phyloP scores from a whole-genome alignment of 768 basidiomycete genomes.

The Lactarius tabidus region DNA sequence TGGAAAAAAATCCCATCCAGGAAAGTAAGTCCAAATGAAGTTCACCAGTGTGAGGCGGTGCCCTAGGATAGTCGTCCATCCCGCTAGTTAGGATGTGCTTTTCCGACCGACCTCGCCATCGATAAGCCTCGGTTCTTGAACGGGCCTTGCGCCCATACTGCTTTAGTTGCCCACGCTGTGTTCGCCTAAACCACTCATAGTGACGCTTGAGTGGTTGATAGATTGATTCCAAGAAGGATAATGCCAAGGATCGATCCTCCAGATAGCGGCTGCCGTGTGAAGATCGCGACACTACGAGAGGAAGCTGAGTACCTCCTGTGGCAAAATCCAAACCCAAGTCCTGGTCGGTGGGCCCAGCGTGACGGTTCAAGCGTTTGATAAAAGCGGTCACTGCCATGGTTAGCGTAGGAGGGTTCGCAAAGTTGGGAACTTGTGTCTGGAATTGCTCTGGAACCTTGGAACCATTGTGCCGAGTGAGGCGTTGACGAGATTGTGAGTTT shows the following conservation, averaged over 20 bases:
- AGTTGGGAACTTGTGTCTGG: constrained; percentile 88
- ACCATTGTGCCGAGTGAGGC: constrained; percentile 5
- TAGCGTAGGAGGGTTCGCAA: constrained; percentile 93
- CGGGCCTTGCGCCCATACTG: constrained; percentile 80
- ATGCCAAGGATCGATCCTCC: constrained; percentile 55
- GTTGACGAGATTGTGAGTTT: neutral
- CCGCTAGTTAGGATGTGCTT: constrained; percentile 89
- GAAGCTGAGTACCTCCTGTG: constrained; percentile 50
- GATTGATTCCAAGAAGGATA: constrained; percentile 69
- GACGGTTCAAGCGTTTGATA: constrained; percentile 63
- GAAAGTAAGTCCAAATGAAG: constrained; percentile 89
- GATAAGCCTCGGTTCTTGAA: constrained; percentile 87
- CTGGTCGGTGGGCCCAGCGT: constrained; percentile 46
- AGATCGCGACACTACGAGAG: constrained; percentile 34
- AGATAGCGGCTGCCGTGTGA: constrained; percentile 40
- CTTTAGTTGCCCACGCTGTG: constrained; percentile 90
- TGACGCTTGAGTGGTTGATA: constrained; percentile 84
- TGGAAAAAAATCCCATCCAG: constrained; percentile 95
- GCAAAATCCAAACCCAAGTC: constrained; percentile 65
- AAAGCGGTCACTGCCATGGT: constrained; percentile 91
- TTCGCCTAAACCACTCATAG: constrained; percentile 94
- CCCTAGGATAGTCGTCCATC: constrained; percentile 95
- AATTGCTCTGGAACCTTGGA: constrained; percentile 81
- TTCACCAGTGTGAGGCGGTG: constrained; percentile 85
- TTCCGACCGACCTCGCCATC: constrained; percentile 89